Evolutionary conservation across 176 grass and related monocot species (phyloP), one percentile per base, ranked within the genome.

Genomic region (Metroxylon sagu): DNA sequence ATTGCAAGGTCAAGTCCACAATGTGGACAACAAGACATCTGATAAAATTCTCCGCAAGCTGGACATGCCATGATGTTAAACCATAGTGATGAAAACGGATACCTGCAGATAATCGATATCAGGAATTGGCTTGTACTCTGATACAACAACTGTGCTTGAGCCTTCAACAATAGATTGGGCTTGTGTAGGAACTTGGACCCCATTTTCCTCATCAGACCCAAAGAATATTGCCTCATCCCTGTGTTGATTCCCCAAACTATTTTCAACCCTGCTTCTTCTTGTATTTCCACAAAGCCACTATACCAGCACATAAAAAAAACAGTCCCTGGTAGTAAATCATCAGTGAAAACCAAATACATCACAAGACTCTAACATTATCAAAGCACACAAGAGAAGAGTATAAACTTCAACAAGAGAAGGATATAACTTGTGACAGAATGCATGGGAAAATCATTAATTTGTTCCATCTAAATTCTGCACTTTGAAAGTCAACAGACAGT

Each of bases 71-170:
- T 43, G 35, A 43, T 3, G 10, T 43, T 43, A 43, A 43, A 12
- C 35, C 35, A 0, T 43, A 43, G 35, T 14, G 35, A 43, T 6
- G 5, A 43, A 67, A 39, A 71, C 71, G 53, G 1, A 19, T 73
- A 92, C 94, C 94, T 93, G 88, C 17, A 99, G 74, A 74, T 93
- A 99, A 74, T 99, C 94, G n/a, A 99, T 56, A 71, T 99, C 94
- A 58, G 82, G 94, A 53, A 69, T 83, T 16, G 85, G 61, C 51
- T 99, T 99, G 67, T 98, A 86, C 73, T 93, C 94, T 64, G 81
- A 70, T 57, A 84, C 74, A 51, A 75, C 65, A 28, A 89, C 74
- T 2, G 43, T 83, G 35, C 76, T 75, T 74, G 75, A 82, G 48
- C 84, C 87, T 69, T 80, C 75, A 54, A 80, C 82, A 23, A 85